Base-by-base conservation (phyloP, 2,329 filamentous ascomycete species). In the Phialemonium atrogriseum region DNA sequence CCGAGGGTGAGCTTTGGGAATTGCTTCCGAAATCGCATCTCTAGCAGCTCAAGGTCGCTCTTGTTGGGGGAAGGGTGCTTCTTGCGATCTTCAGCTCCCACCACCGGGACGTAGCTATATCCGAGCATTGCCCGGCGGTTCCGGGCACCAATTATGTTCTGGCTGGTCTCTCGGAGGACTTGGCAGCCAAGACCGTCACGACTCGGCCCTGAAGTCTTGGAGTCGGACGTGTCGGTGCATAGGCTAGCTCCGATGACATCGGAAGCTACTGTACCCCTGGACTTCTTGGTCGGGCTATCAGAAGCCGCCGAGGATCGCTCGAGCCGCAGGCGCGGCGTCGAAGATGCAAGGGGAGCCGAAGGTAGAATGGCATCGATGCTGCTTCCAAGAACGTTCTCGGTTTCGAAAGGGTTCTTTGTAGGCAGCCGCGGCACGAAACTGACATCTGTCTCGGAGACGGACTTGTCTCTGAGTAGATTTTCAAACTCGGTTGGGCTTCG, bases 51-150 rank as follows among this genome's bases (percentile, higher is more conserved):
- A 14, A 66, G 44, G 8, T 52, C 54, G 18, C 50, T 46, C 35
- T 64, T 64, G 46, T 55, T 62, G 3, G 62, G 62, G 3, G 62
- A 65, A 5, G 62, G 62, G 23, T 66, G 61, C 34, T 65, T 66
- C 48, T 66, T 66, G 11, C 26, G 30, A 13, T 24, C 20, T 10
- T 23, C 26, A 10, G 23, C 21, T 7, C 32, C 27, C 20, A 27
- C 13, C 8, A 33, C 34, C 2, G 34, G 29, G 11, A 27, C 23
- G 17, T 36, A 32, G 7, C 15, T 23, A 14, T 24, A 30, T 10
- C 28, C 28, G 10, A 17, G 15, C 11, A 16, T 14, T 14, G 28
- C 9, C 9, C 9, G n/a, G 21, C 9, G 9, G 21, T 23, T 23
- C 9, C n/a, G 9, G 21, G 9, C n/a, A 23, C 21, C 21, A n/a